phyloP scores from a whole-genome alignment of 2,329 filamentous ascomycete species.

The Sporothrix euskadiensis region DNA sequence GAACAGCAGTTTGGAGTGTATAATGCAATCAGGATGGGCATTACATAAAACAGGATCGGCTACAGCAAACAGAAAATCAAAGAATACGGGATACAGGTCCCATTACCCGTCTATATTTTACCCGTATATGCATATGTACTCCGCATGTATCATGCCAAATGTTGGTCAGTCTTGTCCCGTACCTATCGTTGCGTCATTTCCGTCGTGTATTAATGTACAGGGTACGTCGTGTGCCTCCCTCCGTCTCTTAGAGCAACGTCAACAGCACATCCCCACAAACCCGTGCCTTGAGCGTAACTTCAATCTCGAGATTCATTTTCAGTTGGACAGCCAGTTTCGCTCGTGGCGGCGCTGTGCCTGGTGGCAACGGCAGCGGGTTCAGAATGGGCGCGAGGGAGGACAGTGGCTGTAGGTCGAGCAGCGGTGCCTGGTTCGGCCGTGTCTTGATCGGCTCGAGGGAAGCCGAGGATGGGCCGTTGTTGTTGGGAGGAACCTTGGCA shows the following conservation, averaged over 20 bases:
- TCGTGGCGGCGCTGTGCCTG: constrained; percentile 4
- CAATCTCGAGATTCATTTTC: constrained; percentile 66
- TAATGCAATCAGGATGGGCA: neutral
- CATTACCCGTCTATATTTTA: constrained; percentile 3
- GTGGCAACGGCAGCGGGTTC: neutral
- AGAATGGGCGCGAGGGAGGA: constrained; percentile 39
- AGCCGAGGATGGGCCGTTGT: neutral
- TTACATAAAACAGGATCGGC: neutral
- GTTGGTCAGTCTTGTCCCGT: neutral
- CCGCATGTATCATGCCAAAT: neutral
- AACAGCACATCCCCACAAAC: constrained; percentile 68
- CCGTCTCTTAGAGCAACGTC: constrained; percentile 44
- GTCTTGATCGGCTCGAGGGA: neutral
- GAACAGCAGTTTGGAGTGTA: neutral
- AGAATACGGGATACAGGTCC: neutral
- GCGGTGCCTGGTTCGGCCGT: neutral
- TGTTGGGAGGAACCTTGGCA: neutral
- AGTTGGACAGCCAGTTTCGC: constrained; percentile 59
- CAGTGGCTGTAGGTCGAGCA: constrained; percentile 30
- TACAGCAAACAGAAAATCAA: neutral
- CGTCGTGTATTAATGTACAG: neutral
- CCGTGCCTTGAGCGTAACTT: constrained; percentile 67
- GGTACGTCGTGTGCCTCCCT: neutral
- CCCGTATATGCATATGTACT: neutral
- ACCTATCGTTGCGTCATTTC: neutral